Percentiles rank a stretch among this genome's conserved stretches.
phyloP scores from a whole-genome alignment of 78 protist genomes.

The Dictyostelium firmibasis region DNA sequence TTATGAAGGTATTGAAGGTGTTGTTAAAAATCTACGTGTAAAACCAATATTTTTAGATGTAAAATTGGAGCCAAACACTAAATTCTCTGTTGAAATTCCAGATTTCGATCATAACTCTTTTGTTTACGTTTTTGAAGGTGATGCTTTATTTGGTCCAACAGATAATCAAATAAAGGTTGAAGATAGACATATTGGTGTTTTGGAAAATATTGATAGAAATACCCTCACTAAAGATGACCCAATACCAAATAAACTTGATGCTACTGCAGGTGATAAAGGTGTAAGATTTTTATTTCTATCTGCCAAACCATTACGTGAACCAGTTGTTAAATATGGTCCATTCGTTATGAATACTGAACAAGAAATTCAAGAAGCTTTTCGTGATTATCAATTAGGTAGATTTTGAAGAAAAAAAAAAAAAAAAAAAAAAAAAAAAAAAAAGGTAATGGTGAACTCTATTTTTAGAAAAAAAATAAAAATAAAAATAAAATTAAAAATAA shows the following conservation, averaged over 20 bases:
- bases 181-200: conserved; percentile 1
- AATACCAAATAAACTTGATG: not conserved
- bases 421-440: too few species aligned
- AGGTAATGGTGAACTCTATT: too few species aligned
- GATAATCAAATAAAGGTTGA: not conserved
- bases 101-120: conserved; percentile 41
- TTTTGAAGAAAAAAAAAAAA: not conserved
- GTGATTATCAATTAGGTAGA: conserved; percentile 66
- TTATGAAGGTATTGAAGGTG: not conserved
- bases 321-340: conserved; percentile 83
- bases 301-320: conserved; percentile 81
- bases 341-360: conserved; percentile 90
- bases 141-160: conserved; percentile 22
- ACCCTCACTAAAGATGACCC: not conserved
- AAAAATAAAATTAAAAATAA: too few species aligned
- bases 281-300: conserved; percentile 57
- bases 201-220: not conserved
- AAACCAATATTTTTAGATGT: conserved; percentile 49
- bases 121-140: conserved; percentile 26
- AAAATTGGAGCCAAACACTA: not conserved
- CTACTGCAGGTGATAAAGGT: conserved; percentile 6
- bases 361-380: conserved; percentile 83
- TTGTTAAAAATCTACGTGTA: conserved; percentile 3
- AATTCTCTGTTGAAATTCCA: not conserved
- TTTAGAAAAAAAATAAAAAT: too few species aligned